Conservation (phyloP, 768 basidiomycete genomes). For the Leucosporidium scottii region DNA sequence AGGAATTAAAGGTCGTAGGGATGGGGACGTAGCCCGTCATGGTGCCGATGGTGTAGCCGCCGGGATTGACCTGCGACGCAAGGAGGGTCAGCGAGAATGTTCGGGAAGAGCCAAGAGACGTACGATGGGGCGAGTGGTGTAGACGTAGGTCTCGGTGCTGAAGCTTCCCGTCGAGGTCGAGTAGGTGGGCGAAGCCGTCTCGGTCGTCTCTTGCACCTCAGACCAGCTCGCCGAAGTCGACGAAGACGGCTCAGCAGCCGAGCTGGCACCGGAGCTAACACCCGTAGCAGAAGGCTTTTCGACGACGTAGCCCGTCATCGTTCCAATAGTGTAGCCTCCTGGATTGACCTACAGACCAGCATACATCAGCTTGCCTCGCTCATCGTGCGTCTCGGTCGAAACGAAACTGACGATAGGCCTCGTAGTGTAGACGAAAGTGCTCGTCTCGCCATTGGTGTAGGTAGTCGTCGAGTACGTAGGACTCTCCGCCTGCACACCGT, state of each 20-base stretch:
- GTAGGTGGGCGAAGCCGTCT: background rate
- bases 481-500: no score
- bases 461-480: no score
- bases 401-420: no score
- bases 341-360: background rate
- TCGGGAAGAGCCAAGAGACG: no score
- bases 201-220: background rate
- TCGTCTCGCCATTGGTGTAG: no score
- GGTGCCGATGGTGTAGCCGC: background rate
- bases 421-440: no score
- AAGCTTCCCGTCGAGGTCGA: background rate
- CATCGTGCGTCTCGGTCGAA: no score
- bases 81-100: background rate
- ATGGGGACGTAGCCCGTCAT: background rate
- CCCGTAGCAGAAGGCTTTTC: no score
- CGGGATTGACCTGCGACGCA: background rate
- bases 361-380: no score
- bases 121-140: background rate
- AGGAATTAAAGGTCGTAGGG: no score
- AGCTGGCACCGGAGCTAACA: no score
- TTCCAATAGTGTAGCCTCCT: background rate
- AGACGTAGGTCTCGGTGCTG: background rate
- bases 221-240: background rate
- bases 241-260: background rate
- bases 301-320: background rate